Percentiles rank a stretch among this genome's conserved stretches.
Conservation (phyloP, 345 rosid genomes). For the Pistacia integerrima region DNA sequence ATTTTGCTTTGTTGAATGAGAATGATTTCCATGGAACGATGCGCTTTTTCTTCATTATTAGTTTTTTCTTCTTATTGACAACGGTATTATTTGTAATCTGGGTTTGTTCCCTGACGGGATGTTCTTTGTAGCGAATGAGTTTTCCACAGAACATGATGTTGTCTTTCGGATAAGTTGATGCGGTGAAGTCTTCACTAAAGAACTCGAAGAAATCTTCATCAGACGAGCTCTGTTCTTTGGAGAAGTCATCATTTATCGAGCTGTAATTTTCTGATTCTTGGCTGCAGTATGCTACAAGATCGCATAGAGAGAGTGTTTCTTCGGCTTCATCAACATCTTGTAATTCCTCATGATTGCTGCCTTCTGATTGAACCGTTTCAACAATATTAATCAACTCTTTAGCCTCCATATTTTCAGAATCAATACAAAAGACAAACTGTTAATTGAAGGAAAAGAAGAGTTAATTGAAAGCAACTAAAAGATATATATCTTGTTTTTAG, state of each 20-base stretch:
- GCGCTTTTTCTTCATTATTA: no score
- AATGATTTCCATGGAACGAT: no score
- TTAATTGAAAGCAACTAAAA: no score
- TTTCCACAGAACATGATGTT: slow-evolving; percentile 59
- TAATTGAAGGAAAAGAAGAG: no score
- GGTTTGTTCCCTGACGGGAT: not conserved
- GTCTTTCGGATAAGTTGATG: slow-evolving; percentile 24
- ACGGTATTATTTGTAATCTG: not conserved
- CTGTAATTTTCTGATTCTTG: slow-evolving; percentile 16
- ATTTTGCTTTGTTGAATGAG: not conserved
- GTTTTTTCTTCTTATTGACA: no score
- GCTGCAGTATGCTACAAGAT: slow-evolving; percentile 35
- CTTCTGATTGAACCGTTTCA: no score
- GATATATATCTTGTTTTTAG: no score
- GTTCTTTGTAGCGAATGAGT: slow-evolving; percentile 35
- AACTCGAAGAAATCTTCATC: slow-evolving; percentile 57
- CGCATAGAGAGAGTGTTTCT: slow-evolving; percentile 58
- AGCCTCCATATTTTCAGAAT: not conserved
- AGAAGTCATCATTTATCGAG: slow-evolving; percentile 4
- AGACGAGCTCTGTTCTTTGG: not conserved
- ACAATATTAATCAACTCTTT: not conserved
- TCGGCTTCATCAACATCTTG: slow-evolving; percentile 15
- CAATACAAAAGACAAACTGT: not conserved
- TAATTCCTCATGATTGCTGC: no score
- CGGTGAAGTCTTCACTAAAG: slow-evolving; percentile 34